Base-by-base conservation (phyloP, 1,139 yeast genomes). In the Pneumocystis sp. region DNA sequence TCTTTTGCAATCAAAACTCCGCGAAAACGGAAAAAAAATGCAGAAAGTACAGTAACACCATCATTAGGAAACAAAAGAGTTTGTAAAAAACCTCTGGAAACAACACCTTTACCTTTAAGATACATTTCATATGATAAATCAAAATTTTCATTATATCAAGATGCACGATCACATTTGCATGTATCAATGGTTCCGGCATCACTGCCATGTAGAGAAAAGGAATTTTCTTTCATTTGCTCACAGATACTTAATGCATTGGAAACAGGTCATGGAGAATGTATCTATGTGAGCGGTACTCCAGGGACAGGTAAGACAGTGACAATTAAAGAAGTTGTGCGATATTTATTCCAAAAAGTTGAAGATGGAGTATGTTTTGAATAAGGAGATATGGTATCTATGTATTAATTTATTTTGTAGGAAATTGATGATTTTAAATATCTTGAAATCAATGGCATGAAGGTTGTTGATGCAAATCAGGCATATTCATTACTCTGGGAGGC, bases 301-400 rank as follows among this genome's bases (percentile, higher is more conserved):
- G 99, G 99, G 12, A 91, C 95, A 3, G 99, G 99, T 17, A 93
- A 93, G 74, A 93, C 99, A 0, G 95, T 96, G 6, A 93, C 97
- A 0, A 85, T 93, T 2, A 78, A 96, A 66, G 96, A 90, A 71
- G 97, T 88, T 0, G 81, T 95, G 61, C 80, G 82, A 37, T 90
- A 87, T 71, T 76, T 93, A 65, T 80, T 77, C 67, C 73, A 71
- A 34, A 74, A 74, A 65, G 73, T 67, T 44, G 72, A 72, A 29
- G 77, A 78, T 25, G 82, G 81, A 19, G 61, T 59, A 59, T 25
- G 57, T 29, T 50, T 21, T 50, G 21, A 1, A 12, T 25, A 10
- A 59, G 39, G 10, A 37, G 8, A 2, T 21, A 12, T 3, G n/a
- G 5, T 10, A 59, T 59, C 12, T 34, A 37, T 8, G 19, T 12